Evolutionary conservation across 192 early-diverging fungal genomes (phyloP).

Genomic region (Entomortierella parvispora): DNA sequence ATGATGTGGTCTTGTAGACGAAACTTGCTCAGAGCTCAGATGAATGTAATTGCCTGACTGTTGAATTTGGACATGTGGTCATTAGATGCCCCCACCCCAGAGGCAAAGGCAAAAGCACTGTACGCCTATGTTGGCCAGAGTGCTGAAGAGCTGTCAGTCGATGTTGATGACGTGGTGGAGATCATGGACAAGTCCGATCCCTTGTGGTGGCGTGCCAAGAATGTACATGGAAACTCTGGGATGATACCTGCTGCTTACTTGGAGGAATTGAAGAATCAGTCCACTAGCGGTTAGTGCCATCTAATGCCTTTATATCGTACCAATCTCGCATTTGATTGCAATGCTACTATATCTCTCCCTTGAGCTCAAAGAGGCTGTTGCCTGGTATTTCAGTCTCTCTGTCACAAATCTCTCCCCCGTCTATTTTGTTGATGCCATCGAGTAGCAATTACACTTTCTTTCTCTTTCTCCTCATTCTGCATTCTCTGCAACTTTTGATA

Average conservation of each 20-base stretch:
- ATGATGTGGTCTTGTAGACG: background rate
- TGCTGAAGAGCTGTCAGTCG: slow-evolving; percentile 71
- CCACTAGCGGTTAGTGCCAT: slow-evolving; percentile 54
- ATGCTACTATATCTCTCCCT: background rate
- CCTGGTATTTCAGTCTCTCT: no score
- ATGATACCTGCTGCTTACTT: slow-evolving; percentile 59
- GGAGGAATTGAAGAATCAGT: slow-evolving; percentile 41
- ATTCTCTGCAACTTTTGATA: no score
- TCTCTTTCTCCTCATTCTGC: background rate
- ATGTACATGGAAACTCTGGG: slow-evolving; percentile 42
- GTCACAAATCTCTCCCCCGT: background rate
- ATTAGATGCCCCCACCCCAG: no score
- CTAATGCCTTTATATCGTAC: slow-evolving; percentile 15
- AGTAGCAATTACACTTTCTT: background rate
- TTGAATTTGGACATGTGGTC: no score
- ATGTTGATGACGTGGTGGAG: slow-evolving; percentile 64
- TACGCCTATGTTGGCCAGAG: slow-evolving; percentile 34
- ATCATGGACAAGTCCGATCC: slow-evolving; percentile 59
- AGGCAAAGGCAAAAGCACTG: slow-evolving; percentile 20
- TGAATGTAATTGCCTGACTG: no score
- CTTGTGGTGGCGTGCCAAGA: slow-evolving; percentile 53
- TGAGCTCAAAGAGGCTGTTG: no score
- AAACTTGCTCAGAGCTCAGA: no score
- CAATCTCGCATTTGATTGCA: background rate
- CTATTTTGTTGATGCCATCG: no score